Conservation (phyloP, 129 eudicot species). For the Centella asiatica region DNA sequence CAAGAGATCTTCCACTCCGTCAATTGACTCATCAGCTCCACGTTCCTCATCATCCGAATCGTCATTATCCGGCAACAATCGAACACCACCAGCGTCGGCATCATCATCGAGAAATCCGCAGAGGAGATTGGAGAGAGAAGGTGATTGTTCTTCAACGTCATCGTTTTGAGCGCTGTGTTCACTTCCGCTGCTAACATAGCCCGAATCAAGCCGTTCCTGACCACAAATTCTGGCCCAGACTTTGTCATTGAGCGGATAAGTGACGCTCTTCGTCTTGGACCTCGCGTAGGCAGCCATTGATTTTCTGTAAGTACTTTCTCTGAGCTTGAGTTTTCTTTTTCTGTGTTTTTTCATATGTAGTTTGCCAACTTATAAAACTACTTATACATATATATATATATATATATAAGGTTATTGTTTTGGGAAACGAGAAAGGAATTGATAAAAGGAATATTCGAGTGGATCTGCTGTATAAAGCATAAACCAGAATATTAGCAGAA, state of each 20-base stretch:
- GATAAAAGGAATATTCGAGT: too few species aligned
- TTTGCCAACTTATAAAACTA: background rate
- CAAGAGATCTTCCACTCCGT: constrained; percentile 9
- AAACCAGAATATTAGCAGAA: too few species aligned
- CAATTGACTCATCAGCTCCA: constrained; percentile 23
- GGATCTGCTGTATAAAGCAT: too few species aligned
- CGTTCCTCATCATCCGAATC: constrained; percentile 33
- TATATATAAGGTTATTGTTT: too few species aligned
- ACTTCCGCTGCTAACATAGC: constrained; percentile 49
- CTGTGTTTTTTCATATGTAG: too few species aligned
- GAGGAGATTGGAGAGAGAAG: constrained; percentile 57
- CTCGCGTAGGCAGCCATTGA: constrained; percentile 40
- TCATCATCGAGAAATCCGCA: constrained; percentile 29
- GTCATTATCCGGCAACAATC: constrained; percentile 9
- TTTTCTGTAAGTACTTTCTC: too few species aligned
- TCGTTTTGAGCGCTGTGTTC: constrained; percentile 41
- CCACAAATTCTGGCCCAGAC: constrained; percentile 55
- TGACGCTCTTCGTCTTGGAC: constrained; percentile 44
- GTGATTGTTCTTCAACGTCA: constrained; percentile 27
- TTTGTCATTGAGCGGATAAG: constrained; percentile 55
- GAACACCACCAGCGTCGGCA: background rate
- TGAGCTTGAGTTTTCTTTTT: background rate
- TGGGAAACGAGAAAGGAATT: too few species aligned
- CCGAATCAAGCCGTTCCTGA: constrained; percentile 10
- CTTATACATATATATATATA: too few species aligned